Percentiles rank a stretch among this genome's conserved stretches.
Conservation (phyloP, 768 basidiomycete genomes). For the Boletus subcaerulescens region DNA sequence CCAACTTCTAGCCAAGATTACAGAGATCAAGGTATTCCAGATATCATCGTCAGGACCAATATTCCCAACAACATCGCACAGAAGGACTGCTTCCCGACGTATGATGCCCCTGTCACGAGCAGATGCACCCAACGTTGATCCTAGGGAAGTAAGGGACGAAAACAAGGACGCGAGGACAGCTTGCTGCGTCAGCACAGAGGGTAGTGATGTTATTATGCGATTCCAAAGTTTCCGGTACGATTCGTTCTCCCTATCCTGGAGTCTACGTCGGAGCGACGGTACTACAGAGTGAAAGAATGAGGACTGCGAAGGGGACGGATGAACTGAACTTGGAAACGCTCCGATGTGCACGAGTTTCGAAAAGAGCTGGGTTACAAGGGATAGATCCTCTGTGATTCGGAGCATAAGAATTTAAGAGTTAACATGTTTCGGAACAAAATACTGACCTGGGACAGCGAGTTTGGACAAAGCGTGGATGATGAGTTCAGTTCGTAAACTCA, state of each 20-base stretch:
- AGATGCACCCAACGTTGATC: conserved; percentile 32
- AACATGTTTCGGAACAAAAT: conserved; percentile 1
- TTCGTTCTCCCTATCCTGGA: conserved; percentile 22
- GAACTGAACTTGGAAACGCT: conserved; percentile 53
- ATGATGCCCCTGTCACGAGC: conserved; percentile 39
- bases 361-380: conserved; percentile 49
- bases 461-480: conserved; percentile 47
- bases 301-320: conserved; percentile 55
- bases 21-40: conserved; percentile 46
- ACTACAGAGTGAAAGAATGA: conserved; percentile 65
- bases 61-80: conserved; percentile 53
- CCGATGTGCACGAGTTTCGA: conserved; percentile 68
- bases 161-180: conserved; percentile 61
- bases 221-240: conserved; percentile 53
- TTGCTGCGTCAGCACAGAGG: conserved; percentile 52
- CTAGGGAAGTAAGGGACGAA: conserved; percentile 38
- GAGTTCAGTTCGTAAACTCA: conserved; percentile 52
- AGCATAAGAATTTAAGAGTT: conserved; percentile 20
- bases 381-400: conserved; percentile 35
- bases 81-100: conserved; percentile 52
- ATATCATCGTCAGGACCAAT: conserved; percentile 44
- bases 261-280: conserved; percentile 44
- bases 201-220: conserved; percentile 41
- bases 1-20: conserved; percentile 60
- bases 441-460: conserved; percentile 41